Conservation (phyloP, 208 protist genomes). For the Crithidia acanthocephali region DNA sequence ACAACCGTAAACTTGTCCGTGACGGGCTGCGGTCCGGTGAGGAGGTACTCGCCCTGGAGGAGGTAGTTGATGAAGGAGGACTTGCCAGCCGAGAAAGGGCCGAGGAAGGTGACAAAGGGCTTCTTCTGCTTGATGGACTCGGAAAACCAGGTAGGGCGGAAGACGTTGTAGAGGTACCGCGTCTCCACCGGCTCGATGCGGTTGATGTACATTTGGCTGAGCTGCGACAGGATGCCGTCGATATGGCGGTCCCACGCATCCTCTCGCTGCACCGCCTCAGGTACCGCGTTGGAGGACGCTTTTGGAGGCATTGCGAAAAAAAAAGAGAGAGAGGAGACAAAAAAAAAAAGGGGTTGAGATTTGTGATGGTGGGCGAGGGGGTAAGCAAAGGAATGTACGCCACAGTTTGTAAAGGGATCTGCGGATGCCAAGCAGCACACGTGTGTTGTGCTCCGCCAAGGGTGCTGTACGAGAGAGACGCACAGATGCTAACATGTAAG, state of each 20-base stretch:
- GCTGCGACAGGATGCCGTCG: conserved; percentile 47
- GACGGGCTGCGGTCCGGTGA: conserved; percentile 95
- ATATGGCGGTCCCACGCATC: conserved; percentile 78
- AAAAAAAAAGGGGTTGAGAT: not conserved
- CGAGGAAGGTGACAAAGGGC: conserved; percentile 88
- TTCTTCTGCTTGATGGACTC: conserved; percentile 77
- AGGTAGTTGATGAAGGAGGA: conserved; percentile 96
- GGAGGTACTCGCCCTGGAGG: conserved; percentile 79
- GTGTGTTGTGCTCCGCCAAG: no score
- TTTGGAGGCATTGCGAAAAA: conserved; percentile 14
- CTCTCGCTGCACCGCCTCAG: conserved; percentile 25
- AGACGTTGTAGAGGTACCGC: conserved; percentile 71
- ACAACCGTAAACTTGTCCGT: conserved; percentile 96
- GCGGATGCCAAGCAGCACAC: no score
- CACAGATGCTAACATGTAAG: no score
- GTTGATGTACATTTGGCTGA: conserved; percentile 62
- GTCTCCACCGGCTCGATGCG: conserved; percentile 69
- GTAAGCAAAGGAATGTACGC: not conserved
- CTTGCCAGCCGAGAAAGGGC: conserved; percentile 92
- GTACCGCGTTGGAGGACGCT: not conserved
- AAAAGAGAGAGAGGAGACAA: conserved; percentile 4
- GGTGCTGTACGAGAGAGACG: no score
- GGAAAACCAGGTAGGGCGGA: conserved; percentile 64
- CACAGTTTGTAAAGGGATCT: no score
- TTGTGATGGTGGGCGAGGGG: no score